Conservation (phyloP, 2,329 filamentous ascomycete genomes). For the Pezicula rhizophila region DNA sequence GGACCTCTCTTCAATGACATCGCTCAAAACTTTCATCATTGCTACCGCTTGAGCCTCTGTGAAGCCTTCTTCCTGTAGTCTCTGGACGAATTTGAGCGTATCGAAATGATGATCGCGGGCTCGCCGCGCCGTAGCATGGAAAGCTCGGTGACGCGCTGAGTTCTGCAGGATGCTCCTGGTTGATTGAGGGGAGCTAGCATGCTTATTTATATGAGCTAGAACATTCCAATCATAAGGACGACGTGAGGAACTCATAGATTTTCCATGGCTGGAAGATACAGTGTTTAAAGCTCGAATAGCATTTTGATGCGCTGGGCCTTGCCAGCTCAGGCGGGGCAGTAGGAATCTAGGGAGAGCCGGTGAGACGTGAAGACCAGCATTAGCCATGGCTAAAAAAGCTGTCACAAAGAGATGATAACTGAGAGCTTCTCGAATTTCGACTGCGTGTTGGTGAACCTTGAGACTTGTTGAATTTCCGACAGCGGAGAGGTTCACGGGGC, state of each 20-base stretch:
- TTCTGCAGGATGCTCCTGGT: constrained; percentile 15
- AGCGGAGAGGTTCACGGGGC: no score
- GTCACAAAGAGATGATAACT: neutral
- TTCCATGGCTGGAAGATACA: constrained; percentile 6
- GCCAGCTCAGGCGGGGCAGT: constrained; percentile 28
- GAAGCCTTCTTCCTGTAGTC: constrained; percentile 84
- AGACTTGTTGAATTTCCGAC: no score
- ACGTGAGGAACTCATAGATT: constrained; percentile 4
- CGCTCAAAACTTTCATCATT: constrained; percentile 97
- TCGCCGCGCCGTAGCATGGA: constrained; percentile 60
- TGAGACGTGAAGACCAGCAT: constrained; percentile 13
- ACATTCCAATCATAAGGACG: neutral
- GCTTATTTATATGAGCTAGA: neutral
- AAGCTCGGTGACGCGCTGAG: constrained; percentile 34
- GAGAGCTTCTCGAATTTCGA: no score
- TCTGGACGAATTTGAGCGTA: constrained; percentile 93
- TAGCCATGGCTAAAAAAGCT: constrained; percentile 17
- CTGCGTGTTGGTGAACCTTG: no score
- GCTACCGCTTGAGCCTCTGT: constrained; percentile 91
- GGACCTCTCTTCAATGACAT: constrained; percentile 91
- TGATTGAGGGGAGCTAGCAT: constrained; percentile 1
- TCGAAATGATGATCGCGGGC: constrained; percentile 90
- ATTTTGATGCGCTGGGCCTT: constrained; percentile 13
- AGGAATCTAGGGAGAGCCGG: constrained; percentile 25
- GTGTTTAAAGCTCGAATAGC: constrained; percentile 20